phyloP scores from a whole-genome alignment of 2,329 filamentous ascomycete genomes.

The Hirsutella rhossiliensis region DNA sequence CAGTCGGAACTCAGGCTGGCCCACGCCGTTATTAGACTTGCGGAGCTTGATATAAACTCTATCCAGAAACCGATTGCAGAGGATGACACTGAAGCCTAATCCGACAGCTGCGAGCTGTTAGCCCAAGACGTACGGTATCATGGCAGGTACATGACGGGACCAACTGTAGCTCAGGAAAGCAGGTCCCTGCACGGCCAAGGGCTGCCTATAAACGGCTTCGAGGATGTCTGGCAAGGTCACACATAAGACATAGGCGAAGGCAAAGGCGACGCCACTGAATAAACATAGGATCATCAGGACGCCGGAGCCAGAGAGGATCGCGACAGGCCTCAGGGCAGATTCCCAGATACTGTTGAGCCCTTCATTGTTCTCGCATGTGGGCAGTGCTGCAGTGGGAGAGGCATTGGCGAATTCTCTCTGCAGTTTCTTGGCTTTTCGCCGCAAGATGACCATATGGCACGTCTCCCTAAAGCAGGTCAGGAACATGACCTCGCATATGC shows the following conservation, averaged over 20 bases:
- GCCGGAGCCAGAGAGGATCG: constrained; percentile 34
- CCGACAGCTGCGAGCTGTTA: constrained; percentile 28
- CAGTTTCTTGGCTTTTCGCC: constrained; percentile 13
- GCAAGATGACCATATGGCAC: constrained; percentile 44
- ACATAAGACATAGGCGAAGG: constrained; percentile 40
- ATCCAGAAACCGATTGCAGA: constrained; percentile 40
- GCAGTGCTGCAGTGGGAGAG: neutral
- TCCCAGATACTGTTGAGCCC: constrained; percentile 13
- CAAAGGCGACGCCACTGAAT: constrained; percentile 34
- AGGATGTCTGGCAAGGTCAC: constrained; percentile 41
- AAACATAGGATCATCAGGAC: constrained; percentile 39
- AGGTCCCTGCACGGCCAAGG: neutral
- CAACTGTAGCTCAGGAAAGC: neutral
- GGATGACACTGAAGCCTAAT: constrained; percentile 30
- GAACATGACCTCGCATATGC: constrained; percentile 36
- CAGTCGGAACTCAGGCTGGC: constrained; percentile 41
- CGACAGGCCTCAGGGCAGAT: constrained; percentile 31
- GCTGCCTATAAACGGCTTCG: constrained; percentile 8
- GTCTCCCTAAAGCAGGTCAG: constrained; percentile 45
- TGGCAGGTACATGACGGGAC: neutral
- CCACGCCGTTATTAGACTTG: constrained; percentile 23
- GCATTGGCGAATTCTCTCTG: neutral
- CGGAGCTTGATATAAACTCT: constrained; percentile 38
- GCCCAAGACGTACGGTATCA: constrained; percentile 28
- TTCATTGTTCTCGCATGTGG: neutral